Conservation (phyloP, 257 asterid species). For the Sherardia arvensis region DNA sequence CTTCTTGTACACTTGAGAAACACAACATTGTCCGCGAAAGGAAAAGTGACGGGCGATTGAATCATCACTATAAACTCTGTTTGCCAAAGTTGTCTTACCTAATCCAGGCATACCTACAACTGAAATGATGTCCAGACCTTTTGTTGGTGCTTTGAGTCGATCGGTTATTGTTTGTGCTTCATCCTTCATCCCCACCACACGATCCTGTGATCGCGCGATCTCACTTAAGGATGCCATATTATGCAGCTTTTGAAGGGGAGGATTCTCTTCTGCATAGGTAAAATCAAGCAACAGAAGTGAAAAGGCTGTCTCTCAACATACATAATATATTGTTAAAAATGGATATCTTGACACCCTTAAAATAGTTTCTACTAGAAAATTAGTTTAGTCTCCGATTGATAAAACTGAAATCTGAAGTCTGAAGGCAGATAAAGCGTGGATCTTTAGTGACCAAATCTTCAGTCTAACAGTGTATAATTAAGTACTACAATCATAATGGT, state of each 20-base stretch:
- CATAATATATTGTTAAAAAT: no score
- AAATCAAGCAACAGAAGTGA: no score
- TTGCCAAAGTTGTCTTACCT: background rate
- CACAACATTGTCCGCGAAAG: background rate
- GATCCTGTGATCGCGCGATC: background rate
- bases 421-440: no score
- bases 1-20: background rate
- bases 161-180: background rate
- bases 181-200: background rate
- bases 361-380: no score
- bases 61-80: background rate
- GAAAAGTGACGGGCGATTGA: background rate
- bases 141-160: background rate
- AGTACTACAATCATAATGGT: no score
- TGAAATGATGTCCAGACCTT: background rate
- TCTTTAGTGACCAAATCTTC: background rate
- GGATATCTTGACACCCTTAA: no score
- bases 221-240: background rate
- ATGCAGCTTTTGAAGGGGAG: background rate
- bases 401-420: no score
- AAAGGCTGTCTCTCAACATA: no score
- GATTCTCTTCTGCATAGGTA: no score
- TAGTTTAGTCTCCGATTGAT: no score
- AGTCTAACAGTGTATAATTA: no score
- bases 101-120: background rate